Evolutionary conservation across 129 eudicot species (phyloP).

Genomic region (Oenanthe sinensis): DNA sequence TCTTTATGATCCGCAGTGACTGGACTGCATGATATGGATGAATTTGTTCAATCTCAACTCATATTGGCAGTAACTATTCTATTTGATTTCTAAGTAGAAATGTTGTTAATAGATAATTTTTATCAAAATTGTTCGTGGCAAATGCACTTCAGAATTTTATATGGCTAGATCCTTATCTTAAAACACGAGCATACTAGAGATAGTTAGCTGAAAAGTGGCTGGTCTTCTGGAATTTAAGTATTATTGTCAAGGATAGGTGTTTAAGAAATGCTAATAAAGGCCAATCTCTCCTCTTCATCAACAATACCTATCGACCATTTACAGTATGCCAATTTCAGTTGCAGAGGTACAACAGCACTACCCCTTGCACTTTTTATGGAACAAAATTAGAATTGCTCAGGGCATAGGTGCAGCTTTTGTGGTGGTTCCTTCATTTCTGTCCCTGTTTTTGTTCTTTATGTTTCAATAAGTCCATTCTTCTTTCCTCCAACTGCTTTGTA

Average conservation of each 20-base stretch:
- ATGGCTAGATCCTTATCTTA: neutral
- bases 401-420: neutral
- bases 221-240: neutral
- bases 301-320: neutral
- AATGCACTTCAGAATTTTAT: neutral
- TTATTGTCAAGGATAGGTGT: neutral
- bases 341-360: neutral
- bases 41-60: constrained; percentile 95
- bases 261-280: neutral
- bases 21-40: constrained; percentile 99
- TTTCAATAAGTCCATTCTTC: neutral
- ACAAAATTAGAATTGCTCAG: neutral
- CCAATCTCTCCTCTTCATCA: neutral
- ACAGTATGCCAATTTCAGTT: neutral
- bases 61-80: constrained; percentile 62
- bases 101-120: neutral
- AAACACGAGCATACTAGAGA: neutral
- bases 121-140: neutral
- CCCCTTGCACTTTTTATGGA: neutral
- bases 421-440: neutral
- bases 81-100: neutral
- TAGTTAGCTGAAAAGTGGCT: neutral
- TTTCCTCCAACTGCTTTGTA: neutral
- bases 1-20: constrained; percentile 52
- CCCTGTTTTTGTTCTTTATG: neutral